A percentile compares a stretch with the other conserved stretches of the same genome.
phyloP scores from a whole-genome alignment of 2,329 filamentous ascomycete species.

The Tolypocladium nubicola region DNA sequence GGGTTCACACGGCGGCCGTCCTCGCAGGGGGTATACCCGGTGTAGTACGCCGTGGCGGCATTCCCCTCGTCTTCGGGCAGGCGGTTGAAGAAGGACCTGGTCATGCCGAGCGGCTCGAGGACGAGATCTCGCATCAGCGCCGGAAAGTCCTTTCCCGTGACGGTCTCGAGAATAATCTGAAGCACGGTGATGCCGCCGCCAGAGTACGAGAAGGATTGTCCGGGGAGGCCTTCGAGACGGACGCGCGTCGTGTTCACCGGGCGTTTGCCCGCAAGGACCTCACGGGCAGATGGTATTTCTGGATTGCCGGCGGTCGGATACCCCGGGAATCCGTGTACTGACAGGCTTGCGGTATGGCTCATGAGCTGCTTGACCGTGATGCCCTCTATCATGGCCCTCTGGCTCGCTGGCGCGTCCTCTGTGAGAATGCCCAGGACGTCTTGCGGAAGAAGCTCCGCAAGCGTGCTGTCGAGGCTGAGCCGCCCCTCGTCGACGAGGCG shows the following conservation, averaged over 20 bases:
- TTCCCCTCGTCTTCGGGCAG: background rate
- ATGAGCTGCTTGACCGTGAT: background rate
- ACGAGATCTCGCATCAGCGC: background rate
- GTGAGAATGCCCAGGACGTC: background rate
- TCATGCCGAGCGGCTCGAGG: background rate
- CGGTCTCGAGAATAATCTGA: background rate
- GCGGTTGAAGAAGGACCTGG: background rate
- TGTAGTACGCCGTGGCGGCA: background rate
- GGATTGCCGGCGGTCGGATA: background rate
- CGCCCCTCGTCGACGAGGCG: background rate
- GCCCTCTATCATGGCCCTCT: background rate
- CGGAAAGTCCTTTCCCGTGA: background rate
- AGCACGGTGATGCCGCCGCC: background rate
- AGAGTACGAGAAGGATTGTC: background rate
- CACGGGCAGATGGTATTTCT: background rate
- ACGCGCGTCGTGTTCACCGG: background rate
- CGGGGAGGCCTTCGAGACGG: background rate
- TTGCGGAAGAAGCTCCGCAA: background rate
- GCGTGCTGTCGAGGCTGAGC: background rate
- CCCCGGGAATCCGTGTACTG: background rate
- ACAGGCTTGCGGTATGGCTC: background rate
- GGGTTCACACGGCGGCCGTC: constrained; percentile 4
- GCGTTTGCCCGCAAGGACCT: background rate
- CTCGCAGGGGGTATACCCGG: background rate
- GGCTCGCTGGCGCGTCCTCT: background rate